Evolutionary conservation across 331 rosid species (phyloP).

Genomic region (Acacia pycnantha): DNA sequence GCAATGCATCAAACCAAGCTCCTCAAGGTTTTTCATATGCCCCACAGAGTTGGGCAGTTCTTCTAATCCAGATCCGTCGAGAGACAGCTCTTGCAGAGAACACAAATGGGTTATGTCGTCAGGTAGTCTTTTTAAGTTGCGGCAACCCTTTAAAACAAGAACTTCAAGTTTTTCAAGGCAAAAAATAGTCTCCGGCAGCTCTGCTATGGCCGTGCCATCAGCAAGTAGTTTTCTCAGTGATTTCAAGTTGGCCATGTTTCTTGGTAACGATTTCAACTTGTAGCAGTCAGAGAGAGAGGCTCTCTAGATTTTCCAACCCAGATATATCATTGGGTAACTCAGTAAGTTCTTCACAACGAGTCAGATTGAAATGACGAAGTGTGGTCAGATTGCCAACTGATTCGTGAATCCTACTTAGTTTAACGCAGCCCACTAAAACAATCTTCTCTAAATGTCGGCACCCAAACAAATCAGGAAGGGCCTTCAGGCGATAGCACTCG

Average conservation of each 20-base stretch:
- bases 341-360: conserved; percentile 34
- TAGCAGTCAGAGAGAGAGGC: conserved; percentile 47
- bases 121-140: conserved; percentile 41
- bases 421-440: conserved; percentile 44
- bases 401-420: conserved; percentile 44
- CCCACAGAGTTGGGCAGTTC: conserved; percentile 53
- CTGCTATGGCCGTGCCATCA: conserved; percentile 37
- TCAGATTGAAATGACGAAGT: conserved; percentile 50
- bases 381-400: conserved; percentile 43
- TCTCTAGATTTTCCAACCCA: conserved; percentile 50
- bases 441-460: conserved; percentile 48
- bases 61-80: conserved; percentile 40
- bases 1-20: conserved; percentile 48
- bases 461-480: conserved; percentile 56
- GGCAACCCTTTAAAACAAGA: conserved; percentile 45
- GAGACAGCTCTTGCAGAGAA: conserved; percentile 52
- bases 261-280: conserved; percentile 45
- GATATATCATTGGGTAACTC: conserved; percentile 49
- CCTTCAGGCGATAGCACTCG: conserved; percentile 30
- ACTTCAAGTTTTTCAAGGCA: conserved; percentile 43
- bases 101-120: conserved; percentile 39
- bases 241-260: conserved; percentile 42
- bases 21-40: conserved; percentile 55
- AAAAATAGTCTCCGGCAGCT: conserved; percentile 52
- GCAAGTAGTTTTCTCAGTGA: conserved; percentile 48